Base-by-base conservation (phyloP, 2,329 filamentous ascomycete species). In the Aspergillus fumigatiaffinis region DNA sequence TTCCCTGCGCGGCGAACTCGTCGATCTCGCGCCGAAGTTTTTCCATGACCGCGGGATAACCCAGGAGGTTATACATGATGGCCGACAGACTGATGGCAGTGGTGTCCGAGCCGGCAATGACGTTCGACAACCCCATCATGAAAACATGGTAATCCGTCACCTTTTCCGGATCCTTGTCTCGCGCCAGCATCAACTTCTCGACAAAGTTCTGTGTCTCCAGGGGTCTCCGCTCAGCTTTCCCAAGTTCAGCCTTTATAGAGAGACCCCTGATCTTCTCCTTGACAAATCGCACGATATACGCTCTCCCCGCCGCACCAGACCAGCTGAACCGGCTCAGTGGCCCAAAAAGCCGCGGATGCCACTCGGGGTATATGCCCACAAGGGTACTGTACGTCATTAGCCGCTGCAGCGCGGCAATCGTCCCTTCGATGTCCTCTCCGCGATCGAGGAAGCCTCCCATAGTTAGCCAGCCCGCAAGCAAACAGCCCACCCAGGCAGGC, bases 61-160 rank as follows among this genome's bases (percentile, higher is more conserved):
- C 74, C 3, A 80, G 53, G 1, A 83, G 67, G 57, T 79, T 60
- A 57, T 79, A 81, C 29, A 83, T 63, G 4, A 80, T 71, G 2
- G 75, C 69, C 0, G 73, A 73, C 0, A 84, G 71, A 2, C 73
- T 77, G 48, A 82, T 79, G 1, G 79, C 75, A 0, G 81, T 84
- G 0, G 82, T 84, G 58, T 75, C 76, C 2, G 65, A 71, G 2
- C 73, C 76, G 3, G 74, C 75, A n/a, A 57, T 59, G 9, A 66
- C 66, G 60, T 69, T 75, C 46, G 72, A 70, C 54, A 69, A 58
- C 2, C 69, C 71, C 71, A 75, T 72, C 54, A 73, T 73, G n/a
- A 71, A 67, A 2, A 76, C 56, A 56, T 76, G 77, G 32, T 70
- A 71, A 32, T 73, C 66, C 0, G 74, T 77, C 9, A 81, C 73